Conservation (phyloP, 495 filamentous ascomycete species). For the Lentithecium fluviatile region DNA sequence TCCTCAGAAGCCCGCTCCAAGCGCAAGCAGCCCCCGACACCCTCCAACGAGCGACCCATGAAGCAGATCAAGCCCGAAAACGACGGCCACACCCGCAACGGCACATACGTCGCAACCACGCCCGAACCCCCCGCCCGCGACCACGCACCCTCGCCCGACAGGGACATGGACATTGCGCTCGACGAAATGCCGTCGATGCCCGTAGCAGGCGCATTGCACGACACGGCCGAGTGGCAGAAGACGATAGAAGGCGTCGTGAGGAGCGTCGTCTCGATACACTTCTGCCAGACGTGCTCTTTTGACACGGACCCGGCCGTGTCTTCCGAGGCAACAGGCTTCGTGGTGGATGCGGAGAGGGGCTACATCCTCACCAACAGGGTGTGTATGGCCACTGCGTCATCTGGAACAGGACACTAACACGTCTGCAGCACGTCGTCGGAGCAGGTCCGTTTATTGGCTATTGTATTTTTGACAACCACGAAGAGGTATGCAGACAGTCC, state of each 20-base stretch:
- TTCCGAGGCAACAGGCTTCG: constrained; percentile 95
- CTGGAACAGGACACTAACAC: constrained; percentile 47
- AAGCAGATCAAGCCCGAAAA: constrained; percentile 36
- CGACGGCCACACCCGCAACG: constrained; percentile 25
- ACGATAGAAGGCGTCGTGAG: constrained; percentile 91
- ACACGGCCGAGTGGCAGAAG: constrained; percentile 94
- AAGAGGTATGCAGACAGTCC: constrained; percentile 51
- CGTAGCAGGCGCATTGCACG: constrained; percentile 55
- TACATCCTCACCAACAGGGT: constrained; percentile 50
- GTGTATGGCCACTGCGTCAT: neutral
- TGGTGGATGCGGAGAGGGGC: constrained; percentile 92
- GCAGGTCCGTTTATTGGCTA: constrained; percentile 97
- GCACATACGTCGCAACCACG: constrained; percentile 13
- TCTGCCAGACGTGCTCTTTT: constrained; percentile 97
- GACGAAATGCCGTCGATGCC: constrained; percentile 20
- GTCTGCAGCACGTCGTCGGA: constrained; percentile 92
- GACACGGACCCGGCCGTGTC: constrained; percentile 92
- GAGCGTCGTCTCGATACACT: constrained; percentile 95
- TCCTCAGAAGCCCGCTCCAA: constrained; percentile 25
- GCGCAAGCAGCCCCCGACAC: constrained; percentile 39
- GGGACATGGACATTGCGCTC: constrained; percentile 23
- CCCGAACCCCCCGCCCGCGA: constrained; percentile 12
- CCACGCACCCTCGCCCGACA: neutral
- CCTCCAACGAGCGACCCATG: constrained; percentile 37
- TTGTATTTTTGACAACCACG: constrained; percentile 97